A percentile compares a stretch with the other conserved stretches of the same genome.
phyloP scores from a whole-genome alignment of 2,329 filamentous ascomycete species.

The Hypoxylon sp. region DNA sequence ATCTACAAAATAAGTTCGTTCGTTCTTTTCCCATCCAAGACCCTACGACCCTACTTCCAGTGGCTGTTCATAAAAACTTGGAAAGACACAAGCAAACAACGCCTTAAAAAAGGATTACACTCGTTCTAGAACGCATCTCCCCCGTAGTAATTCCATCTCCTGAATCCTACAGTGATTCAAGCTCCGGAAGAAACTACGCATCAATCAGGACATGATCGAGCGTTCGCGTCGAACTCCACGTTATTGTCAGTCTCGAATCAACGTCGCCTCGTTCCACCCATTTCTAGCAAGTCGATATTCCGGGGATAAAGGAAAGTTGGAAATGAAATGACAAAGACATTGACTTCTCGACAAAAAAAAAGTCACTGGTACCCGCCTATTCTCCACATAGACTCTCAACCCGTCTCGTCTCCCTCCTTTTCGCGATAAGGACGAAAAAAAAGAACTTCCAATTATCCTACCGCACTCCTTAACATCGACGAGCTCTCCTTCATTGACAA shows the following conservation, averaged over 20 bases:
- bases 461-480: conserved; percentile 22
- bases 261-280: conserved; percentile 14
- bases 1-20: conserved; percentile 39
- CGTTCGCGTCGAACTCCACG: conserved; percentile 20
- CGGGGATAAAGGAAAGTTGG: conserved; percentile 23
- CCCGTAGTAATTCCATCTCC: conserved; percentile 32
- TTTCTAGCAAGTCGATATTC: conserved; percentile 22
- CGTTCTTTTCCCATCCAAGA: conserved; percentile 33
- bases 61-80: conserved; percentile 5
- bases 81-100: conserved; percentile 32
- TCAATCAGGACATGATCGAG: conserved; percentile 26
- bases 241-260: conserved; percentile 15
- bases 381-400: conserved; percentile 46
- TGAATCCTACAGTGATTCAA: conserved; percentile 27
- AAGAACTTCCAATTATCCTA: conserved; percentile 25
- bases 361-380: conserved; percentile 43
- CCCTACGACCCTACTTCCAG: conserved; percentile 12
- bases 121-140: conserved; percentile 36
- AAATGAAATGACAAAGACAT: conserved; percentile 50
- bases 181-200: conserved; percentile 27
- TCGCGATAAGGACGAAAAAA: conserved; percentile 38
- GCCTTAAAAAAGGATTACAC: conserved; percentile 24
- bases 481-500: conserved; percentile 29
- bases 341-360: conserved; percentile 49
- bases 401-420: conserved; percentile 42